phyloP scores from a whole-genome alignment of 306 rosid species.

The Glycine latifolia region DNA sequence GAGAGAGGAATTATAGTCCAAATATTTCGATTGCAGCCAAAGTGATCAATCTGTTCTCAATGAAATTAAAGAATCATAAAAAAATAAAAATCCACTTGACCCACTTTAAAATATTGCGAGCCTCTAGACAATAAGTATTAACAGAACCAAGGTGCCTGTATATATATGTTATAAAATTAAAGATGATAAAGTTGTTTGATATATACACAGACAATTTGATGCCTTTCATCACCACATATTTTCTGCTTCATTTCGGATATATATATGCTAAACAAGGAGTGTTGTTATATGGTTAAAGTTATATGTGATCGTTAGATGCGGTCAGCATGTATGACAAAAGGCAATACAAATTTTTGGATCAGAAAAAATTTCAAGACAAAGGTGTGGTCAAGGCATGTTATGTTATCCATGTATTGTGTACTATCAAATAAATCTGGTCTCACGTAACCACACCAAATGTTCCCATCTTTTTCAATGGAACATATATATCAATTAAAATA shows the following conservation, averaged over 20 bases:
- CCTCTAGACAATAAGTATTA: neutral
- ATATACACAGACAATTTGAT: neutral
- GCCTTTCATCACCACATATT: neutral
- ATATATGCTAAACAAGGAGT: neutral
- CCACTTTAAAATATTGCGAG: neutral
- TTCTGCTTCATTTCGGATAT: slow-evolving; percentile 27
- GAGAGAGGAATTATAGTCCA: neutral
- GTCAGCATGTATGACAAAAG: slow-evolving; percentile 41
- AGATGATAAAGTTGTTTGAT: neutral
- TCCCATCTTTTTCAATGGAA: slow-evolving; percentile 33
- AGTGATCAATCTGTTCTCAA: neutral
- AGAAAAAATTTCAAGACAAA: slow-evolving; percentile 41
- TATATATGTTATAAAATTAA: neutral
- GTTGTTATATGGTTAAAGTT: slow-evolving; percentile 15
- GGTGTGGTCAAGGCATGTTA: slow-evolving; percentile 51
- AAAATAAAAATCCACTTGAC: neutral
- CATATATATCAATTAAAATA: neutral
- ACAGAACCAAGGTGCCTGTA: neutral
- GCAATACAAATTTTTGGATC: slow-evolving; percentile 39
- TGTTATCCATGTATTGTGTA: slow-evolving; percentile 50
- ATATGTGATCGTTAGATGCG: neutral
- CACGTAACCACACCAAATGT: slow-evolving; percentile 38
- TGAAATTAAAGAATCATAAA: neutral
- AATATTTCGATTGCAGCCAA: neutral
- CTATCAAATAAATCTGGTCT: slow-evolving; percentile 60